Percentiles rank a stretch among this genome's conserved stretches.
phyloP scores from a whole-genome alignment of 2,329 filamentous ascomycete species.

The Colletotrichum scovillei region DNA sequence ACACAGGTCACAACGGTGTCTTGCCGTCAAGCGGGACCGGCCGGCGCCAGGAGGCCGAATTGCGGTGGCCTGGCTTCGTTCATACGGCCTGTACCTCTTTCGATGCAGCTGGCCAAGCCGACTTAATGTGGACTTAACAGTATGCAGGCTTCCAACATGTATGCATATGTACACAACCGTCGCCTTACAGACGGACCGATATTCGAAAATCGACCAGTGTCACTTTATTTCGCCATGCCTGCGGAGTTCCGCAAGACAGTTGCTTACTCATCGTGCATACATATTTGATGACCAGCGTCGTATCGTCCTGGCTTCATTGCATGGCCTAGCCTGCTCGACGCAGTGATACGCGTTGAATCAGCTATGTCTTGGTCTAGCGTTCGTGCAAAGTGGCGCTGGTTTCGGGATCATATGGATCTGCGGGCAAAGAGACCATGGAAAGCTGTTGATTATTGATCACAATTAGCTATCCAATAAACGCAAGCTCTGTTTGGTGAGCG shows the following conservation, averaged over 20 bases:
- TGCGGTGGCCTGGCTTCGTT: neutral
- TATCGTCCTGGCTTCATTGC: neutral
- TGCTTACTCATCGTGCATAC: constrained; percentile 13
- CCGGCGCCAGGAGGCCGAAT: neutral
- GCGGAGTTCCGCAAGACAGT: constrained; percentile 18
- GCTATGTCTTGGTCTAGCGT: neutral
- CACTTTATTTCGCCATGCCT: too few relatives aligned
- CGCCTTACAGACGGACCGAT: neutral
- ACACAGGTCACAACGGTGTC: neutral
- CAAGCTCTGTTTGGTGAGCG: neutral
- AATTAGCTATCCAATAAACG: neutral
- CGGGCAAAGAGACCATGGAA: neutral
- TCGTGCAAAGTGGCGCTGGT: neutral
- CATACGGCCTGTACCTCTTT: neutral
- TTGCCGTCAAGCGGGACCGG: neutral
- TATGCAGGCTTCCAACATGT: neutral
- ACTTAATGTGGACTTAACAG: neutral
- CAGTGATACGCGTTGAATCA: neutral
- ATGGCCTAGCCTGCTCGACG: neutral
- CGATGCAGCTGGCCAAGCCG: neutral
- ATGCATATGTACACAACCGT: neutral
- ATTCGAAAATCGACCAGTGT: neutral
- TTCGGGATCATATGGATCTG: neutral
- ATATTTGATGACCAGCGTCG: neutral
- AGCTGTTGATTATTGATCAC: neutral